Base-by-base conservation (phyloP, 75 land plant genomes). In the Cunninghamia lanceolata region DNA sequence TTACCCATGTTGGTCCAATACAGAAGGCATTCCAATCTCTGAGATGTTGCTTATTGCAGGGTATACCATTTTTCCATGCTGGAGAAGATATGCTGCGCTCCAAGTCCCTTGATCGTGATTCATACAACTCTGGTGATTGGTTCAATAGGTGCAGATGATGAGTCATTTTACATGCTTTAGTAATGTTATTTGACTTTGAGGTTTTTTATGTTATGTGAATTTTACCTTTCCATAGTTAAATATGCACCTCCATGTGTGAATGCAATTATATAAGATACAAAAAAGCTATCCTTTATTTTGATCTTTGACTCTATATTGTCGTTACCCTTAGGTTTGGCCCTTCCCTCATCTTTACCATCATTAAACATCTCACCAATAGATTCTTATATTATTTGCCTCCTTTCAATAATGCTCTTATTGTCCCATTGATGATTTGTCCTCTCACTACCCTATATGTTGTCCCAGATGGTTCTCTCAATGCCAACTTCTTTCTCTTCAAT, bases 101-200 rank as follows among this genome's bases (percentile, higher is more conserved):
- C 66, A 98, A 98, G 79, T 98, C 99, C 71, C 92, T 98, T 78
- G 99, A 98, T 90, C 99, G 99, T 63, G 99, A 98, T 86, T 98
- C 99, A 21, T 98, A 98, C 90, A 95, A 98, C 79, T 98, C 99
- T 86, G 99, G 99, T 68, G 99, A 98, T 90, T 98, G 99, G 99
- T 98, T 98, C 86, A 98, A 98, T 84, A 98, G 99, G 99, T 91
- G 30, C 19, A n/a, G 14, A 19, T 38, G 11, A 45, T 42, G 16
- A n/a, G 35, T 25, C 35, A 21, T 19, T 43, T 43, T 85, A 30
- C 30, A 39, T 85, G 11, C 14, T 73, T 38, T 85, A 9, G 9
- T 11, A 42, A 34, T 84, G 28, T 28, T 71, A 8, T 84, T n/a
- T 34, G 35, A 89, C 46, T 36, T 10, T 84, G 42, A 76, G 39